Percentiles rank a stretch among this genome's conserved stretches.
These are phyloP conservation scores for Nymphaea thermarum DNA, from an alignment of 164 flowering plant species.

Conservation along the genomic window DNA sequence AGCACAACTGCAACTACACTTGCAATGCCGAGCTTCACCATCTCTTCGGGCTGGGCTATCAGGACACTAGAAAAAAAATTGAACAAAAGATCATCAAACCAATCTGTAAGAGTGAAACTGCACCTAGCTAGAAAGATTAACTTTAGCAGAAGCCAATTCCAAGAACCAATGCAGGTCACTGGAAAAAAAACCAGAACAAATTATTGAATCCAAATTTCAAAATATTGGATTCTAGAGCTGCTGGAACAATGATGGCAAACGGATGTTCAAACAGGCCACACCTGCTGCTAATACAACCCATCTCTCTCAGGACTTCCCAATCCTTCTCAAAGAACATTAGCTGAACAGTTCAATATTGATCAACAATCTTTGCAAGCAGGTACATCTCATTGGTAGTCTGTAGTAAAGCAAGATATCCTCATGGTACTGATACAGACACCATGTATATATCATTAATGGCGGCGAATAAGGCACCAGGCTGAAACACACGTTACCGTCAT, in stretches of 20 bases:
- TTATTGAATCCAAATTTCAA: too few species aligned
- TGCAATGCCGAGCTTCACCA: constrained; percentile 54
- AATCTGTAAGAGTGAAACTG: neutral
- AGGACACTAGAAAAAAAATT: constrained; percentile 26
- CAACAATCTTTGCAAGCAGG: constrained; percentile 13
- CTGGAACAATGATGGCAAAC: too few species aligned
- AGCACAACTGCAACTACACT: constrained; percentile 50
- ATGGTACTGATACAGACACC: too few species aligned
- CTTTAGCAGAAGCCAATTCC: neutral
- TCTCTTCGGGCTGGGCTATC: constrained; percentile 45
- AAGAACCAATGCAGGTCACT: neutral
- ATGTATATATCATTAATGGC: too few species aligned
- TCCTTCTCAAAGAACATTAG: constrained; percentile 3
- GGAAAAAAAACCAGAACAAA: neutral
- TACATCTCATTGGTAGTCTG: too few species aligned
- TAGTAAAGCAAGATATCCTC: too few species aligned
- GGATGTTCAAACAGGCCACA: too few species aligned
- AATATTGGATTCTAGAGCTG: neutral
- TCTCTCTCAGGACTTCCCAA: constrained; percentile 22
- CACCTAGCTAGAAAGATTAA: too few species aligned
- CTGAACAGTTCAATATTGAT: constrained; percentile 4
- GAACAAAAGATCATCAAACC: constrained; percentile 1
- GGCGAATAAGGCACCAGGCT: too few species aligned
- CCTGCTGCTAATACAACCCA: constrained; percentile 49
- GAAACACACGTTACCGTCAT: too few species aligned